Conservation (phyloP, 2,329 filamentous ascomycete genomes). For the Colletotrichum ledebouriae region DNA sequence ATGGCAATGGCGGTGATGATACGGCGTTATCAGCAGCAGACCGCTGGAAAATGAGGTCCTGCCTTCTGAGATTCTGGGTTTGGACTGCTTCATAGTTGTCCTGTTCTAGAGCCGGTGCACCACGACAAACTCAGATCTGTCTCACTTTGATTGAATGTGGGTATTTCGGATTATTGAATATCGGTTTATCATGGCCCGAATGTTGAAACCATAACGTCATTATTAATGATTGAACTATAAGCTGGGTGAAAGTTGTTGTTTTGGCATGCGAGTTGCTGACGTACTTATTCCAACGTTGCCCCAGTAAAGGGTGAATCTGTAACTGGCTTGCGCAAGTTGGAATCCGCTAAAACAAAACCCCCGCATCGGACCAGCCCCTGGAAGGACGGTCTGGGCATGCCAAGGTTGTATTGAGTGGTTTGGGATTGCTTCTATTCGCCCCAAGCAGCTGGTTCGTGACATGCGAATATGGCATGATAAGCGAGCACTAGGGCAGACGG, state of each 20-base stretch:
- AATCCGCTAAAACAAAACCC: constrained; percentile 39
- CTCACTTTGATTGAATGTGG: no score
- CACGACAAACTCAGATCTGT: no score
- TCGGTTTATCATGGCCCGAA: background rate
- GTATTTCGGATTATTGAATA: no score
- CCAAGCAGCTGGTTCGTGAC: constrained; percentile 25
- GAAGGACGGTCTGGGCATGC: constrained; percentile 20
- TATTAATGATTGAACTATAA: background rate
- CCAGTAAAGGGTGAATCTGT: constrained; percentile 26
- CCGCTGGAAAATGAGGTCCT: background rate
- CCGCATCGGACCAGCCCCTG: constrained; percentile 32
- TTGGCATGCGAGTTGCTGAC: constrained; percentile 26
- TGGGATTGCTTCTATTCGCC: constrained; percentile 15
- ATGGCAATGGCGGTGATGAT: background rate
- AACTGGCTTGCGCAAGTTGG: constrained; percentile 25
- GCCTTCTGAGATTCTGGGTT: background rate
- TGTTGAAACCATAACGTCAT: constrained; percentile 7
- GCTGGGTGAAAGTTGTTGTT: constrained; percentile 4
- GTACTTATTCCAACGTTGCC: constrained; percentile 10
- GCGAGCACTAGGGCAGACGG: constrained; percentile 1
- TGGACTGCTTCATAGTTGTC: background rate
- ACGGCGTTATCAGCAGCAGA: constrained; percentile 9
- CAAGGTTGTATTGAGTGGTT: constrained; percentile 12
- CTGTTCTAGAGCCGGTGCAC: background rate
- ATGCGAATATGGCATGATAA: constrained; percentile 22